phyloP scores from a whole-genome alignment of 306 rosid genomes.

The Fragaria nilgerrensis region DNA sequence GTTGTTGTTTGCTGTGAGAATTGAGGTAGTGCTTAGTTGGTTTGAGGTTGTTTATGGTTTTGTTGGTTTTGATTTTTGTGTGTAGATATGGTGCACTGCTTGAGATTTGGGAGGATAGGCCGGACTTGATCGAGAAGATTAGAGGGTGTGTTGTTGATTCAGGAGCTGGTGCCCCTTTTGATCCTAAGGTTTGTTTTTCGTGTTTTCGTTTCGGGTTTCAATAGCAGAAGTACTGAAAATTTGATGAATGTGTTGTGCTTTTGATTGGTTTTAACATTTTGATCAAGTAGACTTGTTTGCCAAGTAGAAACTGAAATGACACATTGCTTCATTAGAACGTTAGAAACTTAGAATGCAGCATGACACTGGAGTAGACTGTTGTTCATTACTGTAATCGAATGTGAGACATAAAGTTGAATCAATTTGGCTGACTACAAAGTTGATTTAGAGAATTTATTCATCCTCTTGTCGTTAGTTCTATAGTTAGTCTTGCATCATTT shows the following conservation, averaged over 20 bases:
- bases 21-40: slow-evolving; percentile 6
- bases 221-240: not conserved
- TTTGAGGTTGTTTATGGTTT: not conserved
- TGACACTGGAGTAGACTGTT: not conserved
- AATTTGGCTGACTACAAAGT: not conserved
- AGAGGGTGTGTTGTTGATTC: slow-evolving; percentile 87
- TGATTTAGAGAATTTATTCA: not conserved
- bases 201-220: not conserved
- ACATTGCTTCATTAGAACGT: not conserved
- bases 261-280: not conserved
- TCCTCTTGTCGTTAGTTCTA: not conserved
- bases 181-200: slow-evolving; percentile 62
- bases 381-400: not conserved
- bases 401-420: not conserved
- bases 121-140: slow-evolving; percentile 59
- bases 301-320: not conserved
- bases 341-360: not conserved
- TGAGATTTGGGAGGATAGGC: slow-evolving; percentile 40
- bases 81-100: slow-evolving; percentile 78
- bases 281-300: not conserved
- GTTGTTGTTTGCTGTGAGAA: not conserved
- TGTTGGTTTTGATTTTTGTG: not conserved
- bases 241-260: not conserved
- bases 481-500: not conserved
- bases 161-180: slow-evolving; percentile 77